Evolutionary conservation across 495 filamentous ascomycete genomes (phyloP), one percentile per base, ranked within the genome.

Genomic region (Hyphodiscus hymeniophilus): DNA sequence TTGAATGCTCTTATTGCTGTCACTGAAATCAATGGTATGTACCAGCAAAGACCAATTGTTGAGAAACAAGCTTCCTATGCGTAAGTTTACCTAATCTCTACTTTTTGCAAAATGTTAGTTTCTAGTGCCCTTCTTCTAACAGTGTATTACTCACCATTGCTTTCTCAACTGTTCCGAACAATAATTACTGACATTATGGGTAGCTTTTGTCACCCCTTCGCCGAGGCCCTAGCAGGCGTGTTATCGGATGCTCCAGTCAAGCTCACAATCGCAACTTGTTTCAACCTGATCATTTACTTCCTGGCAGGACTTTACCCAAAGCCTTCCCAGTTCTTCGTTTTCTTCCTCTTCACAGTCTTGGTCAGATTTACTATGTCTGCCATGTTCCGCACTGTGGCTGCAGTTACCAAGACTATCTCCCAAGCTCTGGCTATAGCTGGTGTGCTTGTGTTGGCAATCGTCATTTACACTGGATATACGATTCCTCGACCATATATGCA

Each of bases 381-480:
- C 0, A 80, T 92, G 50, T 95, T 91, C 63, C 75, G 89, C 15
- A 84, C 78, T 32, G 89, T 94, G 47, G 89, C 81, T 1, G 80
- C 87, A n/a, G 63, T 82, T 1, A 89, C 88, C 7, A 75, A 85
- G 31, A 85, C 87, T 7, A 67, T 94, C 38, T 80, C 80, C 0
- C 86, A 92, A 60, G 89, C 90, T 48, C 80, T 92, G 75, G 83
- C 87, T 0, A 87, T 87, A 1, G 77, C 87, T 23, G 85, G 85
- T 2, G 66, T 85, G 23, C 57, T 74, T 1, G 77, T 87, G 10
- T 67, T 77, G 44, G 75, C 73, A 1, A 61, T 89, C 20, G 63
- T 92, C 41, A 81, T 94, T 3, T 95, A 91, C 60, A 89, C 84
- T 11, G 87, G 87, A 23, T 95, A 83, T 60, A 63, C 86, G 7